phyloP scores from a whole-genome alignment of 2,329 filamentous ascomycete genomes.

The Cladosporium sp. region DNA sequence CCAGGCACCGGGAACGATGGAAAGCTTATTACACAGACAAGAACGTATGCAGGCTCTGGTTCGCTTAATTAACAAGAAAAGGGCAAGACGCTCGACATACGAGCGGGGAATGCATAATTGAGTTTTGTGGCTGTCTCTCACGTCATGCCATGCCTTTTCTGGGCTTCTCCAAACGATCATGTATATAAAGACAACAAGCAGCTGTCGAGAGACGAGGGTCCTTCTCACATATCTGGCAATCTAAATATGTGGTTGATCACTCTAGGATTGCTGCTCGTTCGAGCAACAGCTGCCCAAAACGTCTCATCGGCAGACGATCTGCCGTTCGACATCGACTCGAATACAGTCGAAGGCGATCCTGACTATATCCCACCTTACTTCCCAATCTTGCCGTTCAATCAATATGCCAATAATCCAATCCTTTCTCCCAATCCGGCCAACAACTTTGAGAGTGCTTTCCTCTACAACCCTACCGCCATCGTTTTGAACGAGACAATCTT shows the following conservation, averaged over 20 bases:
- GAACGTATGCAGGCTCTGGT: neutral
- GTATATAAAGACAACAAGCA: neutral
- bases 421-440: slow-evolving; percentile 27
- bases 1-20: neutral
- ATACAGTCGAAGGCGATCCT: slow-evolving; percentile 31
- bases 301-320: slow-evolving; percentile 11
- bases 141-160: slow-evolving; percentile 10
- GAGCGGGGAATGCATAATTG: slow-evolving; percentile 10
- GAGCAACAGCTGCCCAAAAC: neutral
- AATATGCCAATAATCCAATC: slow-evolving; percentile 33
- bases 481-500: slow-evolving; percentile 38
- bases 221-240: neutral
- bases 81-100: neutral
- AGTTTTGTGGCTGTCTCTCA: slow-evolving; percentile 14
- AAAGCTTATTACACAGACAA: neutral
- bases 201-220: neutral
- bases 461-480: slow-evolving; percentile 37
- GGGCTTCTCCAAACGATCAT: neutral
- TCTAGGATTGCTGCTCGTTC: neutral
- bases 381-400: slow-evolving; percentile 34
- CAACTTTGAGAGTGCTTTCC: slow-evolving; percentile 36
- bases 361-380: slow-evolving; percentile 34
- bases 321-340: slow-evolving; percentile 14
- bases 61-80: neutral
- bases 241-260: neutral